Evolutionary conservation across 345 rosid species (phyloP), one percentile per base, ranked within the genome.

Genomic region (Arabidopsis arenosa): DNA sequence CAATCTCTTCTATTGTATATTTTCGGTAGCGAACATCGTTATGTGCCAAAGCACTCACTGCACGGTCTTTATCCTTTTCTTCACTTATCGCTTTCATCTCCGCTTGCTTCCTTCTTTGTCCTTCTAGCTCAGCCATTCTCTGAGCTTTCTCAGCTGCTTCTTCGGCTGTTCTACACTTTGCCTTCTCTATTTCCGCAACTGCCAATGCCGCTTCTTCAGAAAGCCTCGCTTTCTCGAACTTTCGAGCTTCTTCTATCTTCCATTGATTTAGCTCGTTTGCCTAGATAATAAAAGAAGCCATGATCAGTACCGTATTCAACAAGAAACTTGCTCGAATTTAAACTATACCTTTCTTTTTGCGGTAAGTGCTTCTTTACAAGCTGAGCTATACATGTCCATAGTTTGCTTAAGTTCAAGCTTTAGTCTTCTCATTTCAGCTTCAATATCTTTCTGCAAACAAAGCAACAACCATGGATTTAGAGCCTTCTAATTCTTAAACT

Each of bases 341-440:
- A 56, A 30, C 13, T 28, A 15, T 35, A 39, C 53, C 64, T 32
- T 83, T 85, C 74, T 78, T 78, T 79, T 92, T 84, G 92, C 93
- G 0, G 85, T 72, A 33, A 92, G 82, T 70, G 97, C 97, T 85
- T 92, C 96, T 81, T 85, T 86, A 81, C 97, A 92, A 81, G 96
- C 96, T 73, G 84, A 76, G 82, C 91, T 86, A 49, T 90, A 92
- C 96, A 92, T 82, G 59, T 88, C 92, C 84, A 90, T 88, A 30
- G 97, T 92, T 84, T 89, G 97, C 78, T 83, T 90, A 43, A 92
- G 90, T 75, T 92, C 96, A 66, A 84, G 82, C 87, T 83, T 88
- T 64, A 92, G 79, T 75, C 86, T 90, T 77, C 83, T 86, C 97
- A 92, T 88, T 82, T 92, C 97, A n/a, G 75, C 87, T 81, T 90